phyloP scores from a whole-genome alignment of 1,284 basidiomycete species.

The Cryptococcus sp. region DNA sequence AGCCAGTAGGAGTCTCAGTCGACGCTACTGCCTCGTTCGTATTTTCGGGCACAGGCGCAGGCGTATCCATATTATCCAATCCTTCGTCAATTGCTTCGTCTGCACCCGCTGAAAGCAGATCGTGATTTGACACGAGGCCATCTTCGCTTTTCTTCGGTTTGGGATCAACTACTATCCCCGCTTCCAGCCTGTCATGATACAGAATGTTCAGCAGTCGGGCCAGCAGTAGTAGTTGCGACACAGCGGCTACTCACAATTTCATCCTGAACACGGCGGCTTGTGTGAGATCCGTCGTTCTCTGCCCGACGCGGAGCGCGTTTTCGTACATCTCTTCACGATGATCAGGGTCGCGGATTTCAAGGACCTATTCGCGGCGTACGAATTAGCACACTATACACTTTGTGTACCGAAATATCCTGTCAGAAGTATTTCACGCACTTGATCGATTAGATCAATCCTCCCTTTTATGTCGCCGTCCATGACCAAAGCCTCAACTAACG shows the following conservation, averaged over 20 bases:
- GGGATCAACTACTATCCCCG: slow-evolving; percentile 37
- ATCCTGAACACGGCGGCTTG: slow-evolving; percentile 36
- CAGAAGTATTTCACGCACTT: slow-evolving; percentile 18
- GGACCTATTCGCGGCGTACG: slow-evolving; percentile 19
- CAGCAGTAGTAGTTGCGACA: neutral
- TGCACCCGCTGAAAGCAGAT: neutral
- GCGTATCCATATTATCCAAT: neutral
- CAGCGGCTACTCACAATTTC: slow-evolving; percentile 33
- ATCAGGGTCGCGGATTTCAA: slow-evolving; percentile 28
- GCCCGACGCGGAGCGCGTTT: slow-evolving; percentile 25
- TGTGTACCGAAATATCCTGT: too few relatives aligned
- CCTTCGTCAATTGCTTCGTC: slow-evolving; percentile 9
- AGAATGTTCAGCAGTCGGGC: neutral
- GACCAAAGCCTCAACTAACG: slow-evolving; percentile 34
- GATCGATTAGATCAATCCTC: slow-evolving; percentile 46
- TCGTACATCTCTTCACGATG: slow-evolving; percentile 31
- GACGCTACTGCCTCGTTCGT: too few relatives aligned
- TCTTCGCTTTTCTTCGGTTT: slow-evolving; percentile 11
- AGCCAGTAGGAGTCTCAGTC: too few relatives aligned
- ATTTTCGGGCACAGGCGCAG: too few relatives aligned
- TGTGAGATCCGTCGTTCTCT: slow-evolving; percentile 21
- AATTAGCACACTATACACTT: neutral
- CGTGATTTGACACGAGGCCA: neutral
- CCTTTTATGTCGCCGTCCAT: slow-evolving; percentile 29
- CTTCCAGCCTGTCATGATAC: slow-evolving; percentile 30